Base-by-base conservation (phyloP, 2,329 filamentous ascomycete species). In the Sporothrix variecibatus region DNA sequence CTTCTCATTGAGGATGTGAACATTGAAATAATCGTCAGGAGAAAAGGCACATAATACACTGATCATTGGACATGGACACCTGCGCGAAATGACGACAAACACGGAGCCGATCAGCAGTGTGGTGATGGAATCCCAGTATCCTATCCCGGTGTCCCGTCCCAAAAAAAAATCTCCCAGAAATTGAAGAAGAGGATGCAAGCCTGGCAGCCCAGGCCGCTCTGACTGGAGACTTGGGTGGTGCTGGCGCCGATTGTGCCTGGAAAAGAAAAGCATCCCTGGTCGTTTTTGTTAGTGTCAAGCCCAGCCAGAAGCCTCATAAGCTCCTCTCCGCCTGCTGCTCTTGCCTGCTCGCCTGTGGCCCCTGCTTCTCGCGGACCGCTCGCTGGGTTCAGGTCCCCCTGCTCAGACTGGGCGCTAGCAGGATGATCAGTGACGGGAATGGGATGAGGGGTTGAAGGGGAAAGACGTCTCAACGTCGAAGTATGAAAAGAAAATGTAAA, bases 81-180 rank as follows among this genome's bases (percentile, higher is more conserved):
- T 70, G 62, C 62, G 62, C 62, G 34, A 67, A 46, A 67, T 67
- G 62, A 46, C 62, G 62, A 67, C 62, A 46, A 67, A 67, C 62
- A 46, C 62, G 62, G 62, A 67, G 38, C 38, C 62, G 62, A 67
- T 67, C 62, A 28, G 62, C 62, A 34, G 34, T 34, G 34, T n/a
- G 56, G 28, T 28, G 28, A 53, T 53, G 49, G 40, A 11, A 2
- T 8, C 11, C 40, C 40, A 6, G 40, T 43, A 43, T 43, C 40
- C 40, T 43, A 43, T 11, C 15, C 40, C 5, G 11, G 8, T 11
- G 15, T 7, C 40, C 40, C 40, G 11, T 12, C n/a, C n/a, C n/a
- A n/a, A n/a, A n/a, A n/a, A n/a, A n/a, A n/a, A 43, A 43, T 11
- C 2, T 40, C 38, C 38, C 38, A 40, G 38, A 40, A 49, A 49